phyloP scores from a whole-genome alignment of 2,329 filamentous ascomycete species.

The Pseudogymnoascus sp. region DNA sequence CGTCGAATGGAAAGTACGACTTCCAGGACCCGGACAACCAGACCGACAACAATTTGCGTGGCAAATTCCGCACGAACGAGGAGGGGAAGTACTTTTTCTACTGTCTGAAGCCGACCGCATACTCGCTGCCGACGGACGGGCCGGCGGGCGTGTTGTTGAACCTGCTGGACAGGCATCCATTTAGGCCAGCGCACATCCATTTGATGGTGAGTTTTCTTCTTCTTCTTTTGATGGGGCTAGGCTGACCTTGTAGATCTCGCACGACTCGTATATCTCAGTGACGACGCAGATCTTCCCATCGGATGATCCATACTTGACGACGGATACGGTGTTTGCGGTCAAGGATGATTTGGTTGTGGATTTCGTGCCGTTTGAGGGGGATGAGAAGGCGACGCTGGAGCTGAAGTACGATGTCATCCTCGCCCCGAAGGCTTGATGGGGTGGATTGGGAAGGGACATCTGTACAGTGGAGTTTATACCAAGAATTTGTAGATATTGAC shows the following conservation, averaged over 20 bases:
- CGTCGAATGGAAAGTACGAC: slow-evolving; percentile 68
- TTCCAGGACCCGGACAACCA: slow-evolving; percentile 68
- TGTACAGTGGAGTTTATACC: not conserved
- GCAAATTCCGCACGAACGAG: slow-evolving; percentile 65
- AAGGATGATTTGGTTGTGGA: slow-evolving; percentile 43
- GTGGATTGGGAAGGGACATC: too few relatives aligned
- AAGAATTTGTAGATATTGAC: not conserved
- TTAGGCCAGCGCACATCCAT: slow-evolving; percentile 51
- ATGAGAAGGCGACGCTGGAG: slow-evolving; percentile 23
- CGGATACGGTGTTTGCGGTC: slow-evolving; percentile 42
- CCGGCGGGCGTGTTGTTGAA: slow-evolving; percentile 44
- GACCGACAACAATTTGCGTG: slow-evolving; percentile 65
- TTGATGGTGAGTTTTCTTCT: slow-evolving; percentile 33
- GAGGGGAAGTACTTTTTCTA: slow-evolving; percentile 67
- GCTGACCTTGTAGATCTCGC: slow-evolving; percentile 36
- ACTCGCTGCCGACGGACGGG: slow-evolving; percentile 61
- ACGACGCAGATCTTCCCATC: slow-evolving; percentile 70
- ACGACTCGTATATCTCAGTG: slow-evolving; percentile 58
- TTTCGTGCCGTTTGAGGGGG: slow-evolving; percentile 37
- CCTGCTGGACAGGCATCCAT: slow-evolving; percentile 47
- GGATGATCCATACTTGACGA: slow-evolving; percentile 53
- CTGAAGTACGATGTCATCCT: slow-evolving; percentile 26
- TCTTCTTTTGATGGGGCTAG: slow-evolving; percentile 24
- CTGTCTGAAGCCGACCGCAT: slow-evolving; percentile 67
- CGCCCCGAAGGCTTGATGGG: slow-evolving; percentile 15